Conservation (phyloP, 2,329 filamentous ascomycete genomes). For the Zymoseptoria crescenta region DNA sequence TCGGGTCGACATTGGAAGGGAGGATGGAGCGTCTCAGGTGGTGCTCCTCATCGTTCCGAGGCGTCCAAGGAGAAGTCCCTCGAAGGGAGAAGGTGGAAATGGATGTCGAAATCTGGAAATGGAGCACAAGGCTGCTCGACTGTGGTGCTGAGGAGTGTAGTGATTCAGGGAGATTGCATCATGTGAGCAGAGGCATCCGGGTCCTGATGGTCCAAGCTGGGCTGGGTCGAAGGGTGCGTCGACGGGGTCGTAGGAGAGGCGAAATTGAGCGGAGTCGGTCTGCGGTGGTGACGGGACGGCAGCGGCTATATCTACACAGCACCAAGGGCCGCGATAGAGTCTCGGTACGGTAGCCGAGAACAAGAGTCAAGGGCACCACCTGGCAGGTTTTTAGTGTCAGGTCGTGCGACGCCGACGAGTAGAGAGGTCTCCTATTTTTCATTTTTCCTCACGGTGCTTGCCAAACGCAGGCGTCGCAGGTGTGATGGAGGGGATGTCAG, state of each 20-base stretch:
- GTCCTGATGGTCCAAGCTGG: background rate
- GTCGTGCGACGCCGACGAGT: background rate
- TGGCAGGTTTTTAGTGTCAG: background rate
- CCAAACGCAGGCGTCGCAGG: background rate
- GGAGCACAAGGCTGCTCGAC: too few species aligned
- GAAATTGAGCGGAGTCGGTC: background rate
- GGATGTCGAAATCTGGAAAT: background rate
- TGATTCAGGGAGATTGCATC: too few species aligned
- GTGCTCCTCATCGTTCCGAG: background rate
- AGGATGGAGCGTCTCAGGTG: background rate
- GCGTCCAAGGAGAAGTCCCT: background rate
- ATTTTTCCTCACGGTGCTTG: background rate
- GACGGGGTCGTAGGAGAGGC: background rate
- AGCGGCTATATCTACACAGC: background rate
- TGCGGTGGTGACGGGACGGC: background rate
- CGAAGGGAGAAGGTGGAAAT: background rate
- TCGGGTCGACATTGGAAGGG: background rate
- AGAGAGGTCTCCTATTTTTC: background rate
- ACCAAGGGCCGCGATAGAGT: background rate
- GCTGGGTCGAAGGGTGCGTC: too few species aligned
- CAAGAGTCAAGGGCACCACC: background rate
- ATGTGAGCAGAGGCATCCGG: background rate
- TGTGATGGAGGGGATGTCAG: constrained; percentile 1
- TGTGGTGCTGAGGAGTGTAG: too few species aligned
- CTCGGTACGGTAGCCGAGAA: background rate